Conservation (phyloP, 1,139 yeast species). For the Lodderomyces theae region DNA sequence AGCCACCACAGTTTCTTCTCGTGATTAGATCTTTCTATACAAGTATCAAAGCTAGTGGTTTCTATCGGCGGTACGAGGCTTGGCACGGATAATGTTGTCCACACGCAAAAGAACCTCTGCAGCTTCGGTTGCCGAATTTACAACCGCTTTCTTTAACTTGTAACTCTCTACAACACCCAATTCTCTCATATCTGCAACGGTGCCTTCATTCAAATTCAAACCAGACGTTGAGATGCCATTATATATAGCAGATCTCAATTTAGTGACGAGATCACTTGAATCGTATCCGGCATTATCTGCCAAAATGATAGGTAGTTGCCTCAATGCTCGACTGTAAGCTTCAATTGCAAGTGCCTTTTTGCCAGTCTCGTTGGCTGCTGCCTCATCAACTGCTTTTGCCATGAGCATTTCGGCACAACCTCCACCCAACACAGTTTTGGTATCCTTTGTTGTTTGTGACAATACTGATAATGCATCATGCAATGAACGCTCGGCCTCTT, state of each 20-base stretch:
- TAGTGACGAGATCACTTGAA: constrained; percentile 87
- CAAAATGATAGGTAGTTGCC: constrained; percentile 91
- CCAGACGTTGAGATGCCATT: constrained; percentile 92
- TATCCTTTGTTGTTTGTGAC: constrained; percentile 91
- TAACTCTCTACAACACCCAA: constrained; percentile 89
- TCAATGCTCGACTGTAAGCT: constrained; percentile 87
- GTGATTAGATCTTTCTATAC: too few species aligned
- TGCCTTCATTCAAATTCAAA: constrained; percentile 79
- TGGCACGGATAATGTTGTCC: constrained; percentile 93
- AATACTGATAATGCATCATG: constrained; percentile 96
- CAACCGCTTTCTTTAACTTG: constrained; percentile 90
- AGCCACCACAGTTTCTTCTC: neutral
- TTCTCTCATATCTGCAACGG: constrained; percentile 90
- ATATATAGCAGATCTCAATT: constrained; percentile 88
- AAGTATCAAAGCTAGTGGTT: constrained; percentile 38
- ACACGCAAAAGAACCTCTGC: constrained; percentile 94
- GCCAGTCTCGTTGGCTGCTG: constrained; percentile 91
- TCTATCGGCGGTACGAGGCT: constrained; percentile 96
- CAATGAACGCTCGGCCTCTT: constrained; percentile 94
- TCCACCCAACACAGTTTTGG: constrained; percentile 96
- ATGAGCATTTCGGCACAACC: constrained; percentile 98
- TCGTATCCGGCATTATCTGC: constrained; percentile 98
- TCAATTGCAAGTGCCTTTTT: constrained; percentile 93
- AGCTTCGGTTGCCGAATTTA: constrained; percentile 95
- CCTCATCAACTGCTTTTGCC: constrained; percentile 96